Conservation (phyloP, 305 asterid genomes). For the Fraxinus paxiana region DNA sequence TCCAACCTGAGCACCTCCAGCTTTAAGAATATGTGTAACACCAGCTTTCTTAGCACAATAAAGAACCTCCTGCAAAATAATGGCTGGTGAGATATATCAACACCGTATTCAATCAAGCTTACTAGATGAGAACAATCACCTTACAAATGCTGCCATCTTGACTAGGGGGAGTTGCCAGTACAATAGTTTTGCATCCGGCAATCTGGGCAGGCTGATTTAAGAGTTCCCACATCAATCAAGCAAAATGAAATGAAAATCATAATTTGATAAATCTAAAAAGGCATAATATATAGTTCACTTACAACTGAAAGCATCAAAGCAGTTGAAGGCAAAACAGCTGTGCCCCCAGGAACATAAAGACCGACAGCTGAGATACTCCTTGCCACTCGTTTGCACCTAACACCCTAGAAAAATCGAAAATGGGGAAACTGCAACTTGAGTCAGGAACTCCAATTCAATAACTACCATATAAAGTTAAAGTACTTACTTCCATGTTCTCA, state of each 20-base stretch:
- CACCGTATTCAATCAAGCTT: not conserved
- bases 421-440: conserved; percentile 18
- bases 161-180: conserved; percentile 90
- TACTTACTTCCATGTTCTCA: conserved; percentile 85
- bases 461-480: conserved; percentile 11
- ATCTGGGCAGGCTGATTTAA: conserved; percentile 89
- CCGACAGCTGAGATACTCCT: conserved; percentile 87
- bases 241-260: conserved; percentile 13
- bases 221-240: conserved; percentile 25
- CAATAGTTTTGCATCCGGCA: conserved; percentile 92
- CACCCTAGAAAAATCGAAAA: conserved; percentile 59
- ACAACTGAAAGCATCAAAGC: conserved; percentile 98
- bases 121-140: conserved; percentile 41
- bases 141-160: conserved; percentile 83
- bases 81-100: conserved; percentile 21
- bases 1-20: conserved; percentile 95
- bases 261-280: conserved; percentile 13
- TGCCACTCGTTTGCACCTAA: conserved; percentile 91
- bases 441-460: conserved; percentile 7
- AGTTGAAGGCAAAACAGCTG: conserved; percentile 97
- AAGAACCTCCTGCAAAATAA: conserved; percentile 65
- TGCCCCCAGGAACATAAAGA: conserved; percentile 98
- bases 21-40: conserved; percentile 91
- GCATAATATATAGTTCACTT: conserved; percentile 30
- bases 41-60: conserved; percentile 98